phyloP scores from a whole-genome alignment of 1,284 basidiomycete species.

The Meira miltonrushii region DNA sequence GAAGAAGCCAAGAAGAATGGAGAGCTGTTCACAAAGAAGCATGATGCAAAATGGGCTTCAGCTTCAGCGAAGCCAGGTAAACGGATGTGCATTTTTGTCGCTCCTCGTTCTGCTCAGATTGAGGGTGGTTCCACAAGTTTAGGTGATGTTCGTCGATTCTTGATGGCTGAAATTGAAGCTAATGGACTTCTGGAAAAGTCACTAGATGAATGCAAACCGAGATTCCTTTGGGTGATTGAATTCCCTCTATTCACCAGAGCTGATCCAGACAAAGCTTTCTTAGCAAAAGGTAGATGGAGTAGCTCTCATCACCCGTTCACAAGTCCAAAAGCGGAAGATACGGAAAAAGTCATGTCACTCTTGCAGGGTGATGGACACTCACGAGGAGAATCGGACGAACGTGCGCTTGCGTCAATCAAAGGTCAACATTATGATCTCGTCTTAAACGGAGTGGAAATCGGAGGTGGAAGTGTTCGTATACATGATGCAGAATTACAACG shows the following conservation, averaged over 20 bases:
- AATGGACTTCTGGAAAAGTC: neutral
- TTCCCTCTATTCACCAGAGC: slow-evolving; percentile 87
- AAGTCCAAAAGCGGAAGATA: slow-evolving; percentile 84
- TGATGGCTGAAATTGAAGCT: neutral
- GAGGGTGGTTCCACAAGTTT: slow-evolving; percentile 79
- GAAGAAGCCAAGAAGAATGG: slow-evolving; percentile 7
- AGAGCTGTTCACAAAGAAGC: slow-evolving; percentile 26
- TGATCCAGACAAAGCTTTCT: slow-evolving; percentile 78
- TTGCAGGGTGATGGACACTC: neutral
- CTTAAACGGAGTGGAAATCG: slow-evolving; percentile 88
- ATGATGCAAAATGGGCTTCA: slow-evolving; percentile 58
- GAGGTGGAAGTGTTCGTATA: slow-evolving; percentile 85
- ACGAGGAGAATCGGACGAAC: neutral
- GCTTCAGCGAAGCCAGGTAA: slow-evolving; percentile 64
- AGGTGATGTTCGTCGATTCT: slow-evolving; percentile 56
- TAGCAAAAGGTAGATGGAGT: slow-evolving; percentile 73
- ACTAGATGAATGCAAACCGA: slow-evolving; percentile 58
- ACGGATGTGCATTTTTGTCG: slow-evolving; percentile 23
- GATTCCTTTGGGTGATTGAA: slow-evolving; percentile 90
- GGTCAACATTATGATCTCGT: slow-evolving; percentile 97
- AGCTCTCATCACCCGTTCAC: slow-evolving; percentile 93
- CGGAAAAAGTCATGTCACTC: slow-evolving; percentile 65
- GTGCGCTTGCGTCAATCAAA: slow-evolving; percentile 50
- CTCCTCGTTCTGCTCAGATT: slow-evolving; percentile 22
- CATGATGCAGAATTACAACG: slow-evolving; percentile 83